Base-by-base conservation (phyloP, 2,329 filamentous ascomycete species). In the Penicillium thymicola region DNA sequence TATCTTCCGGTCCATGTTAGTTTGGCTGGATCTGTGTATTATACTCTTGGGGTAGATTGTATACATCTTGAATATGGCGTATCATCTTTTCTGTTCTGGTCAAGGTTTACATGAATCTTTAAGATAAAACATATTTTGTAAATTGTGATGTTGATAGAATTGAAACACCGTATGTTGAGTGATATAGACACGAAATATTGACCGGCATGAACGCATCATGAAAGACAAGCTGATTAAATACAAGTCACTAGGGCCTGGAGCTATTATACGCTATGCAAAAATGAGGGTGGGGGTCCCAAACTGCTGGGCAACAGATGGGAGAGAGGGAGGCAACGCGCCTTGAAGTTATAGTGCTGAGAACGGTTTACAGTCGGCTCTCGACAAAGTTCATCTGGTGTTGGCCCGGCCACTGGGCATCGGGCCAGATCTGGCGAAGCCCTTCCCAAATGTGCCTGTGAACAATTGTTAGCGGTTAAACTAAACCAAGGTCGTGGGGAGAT, bases 391-490 rank as follows among this genome's bases (percentile, higher is more conserved):
- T 81, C 55, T 84, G 83, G 66, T 86, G 82, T 68, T 91, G 86
- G 58, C 87, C 86, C 21, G 90, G 89, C 89, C 92, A 96, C 65
- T 89, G 84, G 40, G 84, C 87, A 66, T 96, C 90, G 2, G 94
- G 94, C 94, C 94, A 99, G 62, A 99, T 88, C 61, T 89, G 81
- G 57, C 88, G 86, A 72, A 99, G 86, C 27, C 92, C 93, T 76
- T 97, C 93, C 90, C 92, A 97, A 59, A 97, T 93, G 73, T 96
- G 89, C 61, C 90, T 91, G 64, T 18, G 53, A 67, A 61, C 55
- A 61, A 45, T 51, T 49, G 58, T 65, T 59, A 68, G 59, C 28
- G 53, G 18, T 10, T 54, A 53, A 54, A 40, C 37, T 43, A 32
- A 11, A 59, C 8, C 1, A 32, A 18, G 28, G n/a, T 25, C 59